Percentiles rank a stretch among this genome's conserved stretches.
These are phyloP conservation scores for Lactarius deliciosus DNA, from an alignment of 768 basidiomycete species.

Conservation along the genomic window DNA sequence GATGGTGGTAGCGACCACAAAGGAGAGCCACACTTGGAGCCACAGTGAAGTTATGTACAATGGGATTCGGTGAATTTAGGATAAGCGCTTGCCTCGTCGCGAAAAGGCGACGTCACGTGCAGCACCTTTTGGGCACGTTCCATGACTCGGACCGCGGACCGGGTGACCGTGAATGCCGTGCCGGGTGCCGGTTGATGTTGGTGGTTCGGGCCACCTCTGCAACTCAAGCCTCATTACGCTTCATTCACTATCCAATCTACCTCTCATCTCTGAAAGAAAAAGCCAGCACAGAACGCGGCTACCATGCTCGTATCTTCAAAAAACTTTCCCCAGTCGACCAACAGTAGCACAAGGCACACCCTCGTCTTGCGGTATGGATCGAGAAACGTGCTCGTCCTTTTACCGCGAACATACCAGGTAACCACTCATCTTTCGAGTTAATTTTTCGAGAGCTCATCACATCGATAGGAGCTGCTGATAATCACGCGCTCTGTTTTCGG, in stretches of 20 bases:
- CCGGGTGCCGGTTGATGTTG: background rate
- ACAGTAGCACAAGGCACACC: background rate
- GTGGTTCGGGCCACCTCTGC: background rate
- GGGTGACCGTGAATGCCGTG: background rate
- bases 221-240: background rate
- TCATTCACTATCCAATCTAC: background rate
- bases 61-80: too few species aligned
- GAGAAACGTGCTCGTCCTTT: conserved; percentile 19
- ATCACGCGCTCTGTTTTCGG: conserved; percentile 7
- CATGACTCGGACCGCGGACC: too few species aligned
- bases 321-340: conserved; percentile 13
- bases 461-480: conserved; percentile 12
- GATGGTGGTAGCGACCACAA: background rate
- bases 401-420: conserved; percentile 18
- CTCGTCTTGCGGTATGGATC: conserved; percentile 9
- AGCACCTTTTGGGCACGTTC: too few species aligned
- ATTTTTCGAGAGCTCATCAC: background rate
- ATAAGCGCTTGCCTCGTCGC: too few species aligned
- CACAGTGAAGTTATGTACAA: background rate
- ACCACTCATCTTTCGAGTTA: background rate
- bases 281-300: background rate
- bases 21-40: too few species aligned
- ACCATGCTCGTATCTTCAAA: conserved; percentile 22
- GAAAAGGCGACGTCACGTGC: too few species aligned
- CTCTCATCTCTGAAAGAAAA: background rate